Evolutionary conservation across 208 protist genomes (phyloP).

Genomic region (Wallacemonas sp.): DNA sequence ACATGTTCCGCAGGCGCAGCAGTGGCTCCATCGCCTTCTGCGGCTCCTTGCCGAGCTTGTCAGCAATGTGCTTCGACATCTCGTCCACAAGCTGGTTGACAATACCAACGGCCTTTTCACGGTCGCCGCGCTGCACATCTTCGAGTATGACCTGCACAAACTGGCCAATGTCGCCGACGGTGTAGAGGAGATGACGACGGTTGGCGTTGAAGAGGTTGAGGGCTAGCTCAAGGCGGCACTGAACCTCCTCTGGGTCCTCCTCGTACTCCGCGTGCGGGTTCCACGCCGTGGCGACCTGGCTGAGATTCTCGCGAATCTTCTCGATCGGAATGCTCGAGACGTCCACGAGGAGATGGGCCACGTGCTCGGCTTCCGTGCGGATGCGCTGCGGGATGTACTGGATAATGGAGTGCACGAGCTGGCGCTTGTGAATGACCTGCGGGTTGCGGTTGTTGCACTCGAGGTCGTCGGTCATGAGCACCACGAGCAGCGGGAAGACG

Average conservation of each 20-base stretch:
- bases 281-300: conserved; percentile 84
- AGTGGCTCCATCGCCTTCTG: conserved; percentile 96
- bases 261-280: conserved; percentile 92
- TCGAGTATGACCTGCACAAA: conserved; percentile 86
- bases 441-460: conserved; percentile 30
- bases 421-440: conserved; percentile 44
- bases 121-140: conserved; percentile 69
- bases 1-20: conserved; percentile 94
- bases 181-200: conserved; percentile 80
- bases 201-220: conserved; percentile 85
- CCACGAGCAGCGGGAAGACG: conserved; percentile 99
- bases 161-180: conserved; percentile 88
- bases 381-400: conserved; percentile 86
- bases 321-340: conserved; percentile 91
- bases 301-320: conserved; percentile 87
- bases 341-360: conserved; percentile 82
- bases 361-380: conserved; percentile 77
- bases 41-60: conserved; percentile 93
- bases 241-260: conserved; percentile 85
- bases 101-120: conserved; percentile 82
- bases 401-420: conserved; percentile 77
- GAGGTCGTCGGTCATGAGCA: conserved; percentile 82
- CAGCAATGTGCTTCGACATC: conserved; percentile 95
- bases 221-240: conserved; percentile 58
- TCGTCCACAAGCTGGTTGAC: conserved; percentile 96